Conservation (phyloP, 2,329 filamentous ascomycete species). For the Hypoxylon sp. region DNA sequence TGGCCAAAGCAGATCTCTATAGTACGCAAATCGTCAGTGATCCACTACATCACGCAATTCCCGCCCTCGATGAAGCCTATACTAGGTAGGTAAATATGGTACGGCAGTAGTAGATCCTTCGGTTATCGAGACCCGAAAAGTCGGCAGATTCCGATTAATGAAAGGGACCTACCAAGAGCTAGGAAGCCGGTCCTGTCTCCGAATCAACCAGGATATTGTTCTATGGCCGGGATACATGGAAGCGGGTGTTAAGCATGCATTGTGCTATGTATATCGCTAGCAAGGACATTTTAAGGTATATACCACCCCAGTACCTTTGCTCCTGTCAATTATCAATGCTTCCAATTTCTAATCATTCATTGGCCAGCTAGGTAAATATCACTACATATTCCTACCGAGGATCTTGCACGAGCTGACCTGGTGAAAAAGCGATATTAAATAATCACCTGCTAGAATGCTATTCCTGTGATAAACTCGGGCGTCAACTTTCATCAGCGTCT, state of each 20-base stretch:
- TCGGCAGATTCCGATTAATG: conserved; percentile 8
- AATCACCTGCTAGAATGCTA: neutral
- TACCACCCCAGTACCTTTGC: neutral
- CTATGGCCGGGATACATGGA: conserved; percentile 4
- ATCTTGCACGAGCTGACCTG: conserved; percentile 2
- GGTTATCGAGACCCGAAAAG: conserved; percentile 12
- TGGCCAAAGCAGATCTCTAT: neutral
- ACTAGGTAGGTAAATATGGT: neutral
- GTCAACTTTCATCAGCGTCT: neutral
- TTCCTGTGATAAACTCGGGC: neutral
- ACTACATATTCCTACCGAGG: conserved; percentile 23
- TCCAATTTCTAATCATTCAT: conserved; percentile 24
- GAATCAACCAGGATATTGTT: conserved; percentile 4
- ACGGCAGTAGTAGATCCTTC: neutral
- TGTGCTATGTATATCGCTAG: conserved; percentile 15
- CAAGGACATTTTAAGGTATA: conserved; percentile 6
- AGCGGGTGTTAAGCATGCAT: conserved; percentile 1
- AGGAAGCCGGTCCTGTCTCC: conserved; percentile 10
- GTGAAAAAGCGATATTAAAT: conserved; percentile 1
- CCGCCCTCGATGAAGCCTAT: neutral
- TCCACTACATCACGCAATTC: conserved; percentile 33
- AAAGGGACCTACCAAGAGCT: neutral
- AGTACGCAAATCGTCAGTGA: conserved; percentile 6
- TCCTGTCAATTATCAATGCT: conserved; percentile 8
- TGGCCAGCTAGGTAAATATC: conserved; percentile 21